These are phyloP conservation scores for Vaccinium myrtillus DNA, from an alignment of 148 eudicot species.

Conservation along the genomic window DNA sequence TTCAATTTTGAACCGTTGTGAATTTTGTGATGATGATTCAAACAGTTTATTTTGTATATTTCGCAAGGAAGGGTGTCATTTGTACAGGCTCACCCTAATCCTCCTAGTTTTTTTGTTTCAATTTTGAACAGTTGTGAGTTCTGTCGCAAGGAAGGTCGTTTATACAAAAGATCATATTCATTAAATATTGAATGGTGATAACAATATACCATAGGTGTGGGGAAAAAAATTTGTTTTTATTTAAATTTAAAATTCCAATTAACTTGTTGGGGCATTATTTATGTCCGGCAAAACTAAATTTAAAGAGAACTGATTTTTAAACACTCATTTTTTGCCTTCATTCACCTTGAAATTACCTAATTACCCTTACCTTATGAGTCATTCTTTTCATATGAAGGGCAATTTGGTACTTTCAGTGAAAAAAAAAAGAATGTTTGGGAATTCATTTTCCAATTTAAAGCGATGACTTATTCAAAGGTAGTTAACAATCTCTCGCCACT, in stretches of 20 bases:
- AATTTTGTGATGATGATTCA: background rate
- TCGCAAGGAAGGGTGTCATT: background rate
- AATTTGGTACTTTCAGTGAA: too few species aligned
- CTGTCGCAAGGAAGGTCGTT: background rate
- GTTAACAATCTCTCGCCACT: too few species aligned
- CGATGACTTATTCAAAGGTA: too few species aligned
- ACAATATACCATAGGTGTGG: too few species aligned
- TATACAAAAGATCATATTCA: background rate
- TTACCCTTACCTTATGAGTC: too few species aligned
- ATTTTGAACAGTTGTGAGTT: background rate
- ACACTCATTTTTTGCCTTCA: too few species aligned
- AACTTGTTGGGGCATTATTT: background rate
- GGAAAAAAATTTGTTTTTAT: too few species aligned
- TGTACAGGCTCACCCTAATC: background rate
- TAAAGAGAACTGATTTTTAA: too few species aligned
- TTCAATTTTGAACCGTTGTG: background rate
- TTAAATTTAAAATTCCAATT: background rate
- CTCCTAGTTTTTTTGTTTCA: background rate
- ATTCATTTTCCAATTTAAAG: too few species aligned
- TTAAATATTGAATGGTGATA: background rate
- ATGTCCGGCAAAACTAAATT: background rate
- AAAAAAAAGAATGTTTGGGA: too few species aligned
- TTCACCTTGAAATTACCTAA: too few species aligned
- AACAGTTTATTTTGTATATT: background rate
- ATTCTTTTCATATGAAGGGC: too few species aligned